These are phyloP conservation scores for Dictyostelium brefeldianum DNA, from an alignment of 78 protist genomes.

Conservation along the genomic window DNA sequence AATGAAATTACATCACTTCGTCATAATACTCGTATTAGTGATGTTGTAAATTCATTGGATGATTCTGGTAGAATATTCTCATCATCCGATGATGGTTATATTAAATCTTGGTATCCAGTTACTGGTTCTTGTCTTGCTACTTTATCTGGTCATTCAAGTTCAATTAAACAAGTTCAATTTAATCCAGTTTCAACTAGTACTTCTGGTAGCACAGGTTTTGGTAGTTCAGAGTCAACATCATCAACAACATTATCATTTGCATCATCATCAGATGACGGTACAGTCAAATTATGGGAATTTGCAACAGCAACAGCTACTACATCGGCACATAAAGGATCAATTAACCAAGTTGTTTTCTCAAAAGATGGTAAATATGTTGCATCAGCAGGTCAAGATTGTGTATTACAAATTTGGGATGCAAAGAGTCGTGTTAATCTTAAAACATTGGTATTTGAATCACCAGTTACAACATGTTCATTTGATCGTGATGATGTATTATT, in stretches of 20 bases:
- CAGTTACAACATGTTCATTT: conserved; percentile 27
- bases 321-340: conserved; percentile 1
- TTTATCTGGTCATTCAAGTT: conserved; percentile 76
- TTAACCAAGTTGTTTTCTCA: conserved; percentile 39
- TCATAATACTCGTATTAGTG: conserved; percentile 68
- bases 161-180: conserved; percentile 46
- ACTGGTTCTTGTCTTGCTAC: conserved; percentile 57
- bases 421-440: neutral
- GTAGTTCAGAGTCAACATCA: neutral
- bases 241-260: conserved; percentile 33
- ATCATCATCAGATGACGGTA: conserved; percentile 60
- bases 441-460: neutral
- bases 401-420: conserved; percentile 50
- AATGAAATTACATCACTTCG: conserved; percentile 60
- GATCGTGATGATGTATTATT: conserved; percentile 12
- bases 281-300: conserved; percentile 73
- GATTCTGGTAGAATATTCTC: conserved; percentile 32
- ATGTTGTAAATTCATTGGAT: neutral
- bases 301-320: neutral
- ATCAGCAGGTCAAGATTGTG: conserved; percentile 33
- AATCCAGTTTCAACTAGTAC: neutral
- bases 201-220: neutral
- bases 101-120: conserved; percentile 71
- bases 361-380: conserved; percentile 44
- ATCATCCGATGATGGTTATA: conserved; percentile 74